Evolutionary conservation across 1,284 basidiomycete genomes (phyloP).

Genomic region (Inonotus hispidus): DNA sequence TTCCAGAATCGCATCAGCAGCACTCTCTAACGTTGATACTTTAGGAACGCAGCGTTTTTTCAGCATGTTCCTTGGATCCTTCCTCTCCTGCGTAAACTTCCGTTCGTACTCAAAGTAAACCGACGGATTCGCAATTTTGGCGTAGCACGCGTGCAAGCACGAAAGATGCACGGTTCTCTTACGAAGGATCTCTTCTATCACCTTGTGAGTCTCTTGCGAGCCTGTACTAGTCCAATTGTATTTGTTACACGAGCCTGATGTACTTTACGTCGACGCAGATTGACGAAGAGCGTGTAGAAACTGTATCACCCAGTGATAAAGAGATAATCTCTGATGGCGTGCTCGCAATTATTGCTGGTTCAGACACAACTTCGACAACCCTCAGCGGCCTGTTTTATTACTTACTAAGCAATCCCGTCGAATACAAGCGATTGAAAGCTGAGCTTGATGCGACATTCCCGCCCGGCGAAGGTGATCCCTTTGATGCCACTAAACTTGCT

Average conservation of each 20-base stretch:
- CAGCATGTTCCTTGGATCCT: slow-evolving; percentile 12
- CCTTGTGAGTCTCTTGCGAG: slow-evolving; percentile 25
- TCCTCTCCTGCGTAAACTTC: neutral
- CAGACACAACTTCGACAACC: slow-evolving; percentile 33
- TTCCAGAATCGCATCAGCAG: neutral
- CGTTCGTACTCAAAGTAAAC: neutral
- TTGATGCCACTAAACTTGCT: slow-evolving; percentile 21
- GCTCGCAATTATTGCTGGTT: slow-evolving; percentile 33
- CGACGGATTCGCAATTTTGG: slow-evolving; percentile 12
- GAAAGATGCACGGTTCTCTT: slow-evolving; percentile 23
- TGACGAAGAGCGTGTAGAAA: slow-evolving; percentile 26
- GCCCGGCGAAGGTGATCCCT: slow-evolving; percentile 15
- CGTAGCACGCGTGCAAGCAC: slow-evolving; percentile 14
- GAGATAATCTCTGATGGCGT: too few relatives aligned
- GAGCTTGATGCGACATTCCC: slow-evolving; percentile 27
- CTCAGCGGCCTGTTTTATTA: slow-evolving; percentile 29
- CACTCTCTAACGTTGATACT: neutral
- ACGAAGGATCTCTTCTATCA: slow-evolving; percentile 35
- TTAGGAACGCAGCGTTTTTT: neutral
- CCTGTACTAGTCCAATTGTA: too few relatives aligned
- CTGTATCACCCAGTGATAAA: slow-evolving; percentile 21
- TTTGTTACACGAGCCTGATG: neutral
- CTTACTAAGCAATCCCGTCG: slow-evolving; percentile 28
- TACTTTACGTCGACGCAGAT: slow-evolving; percentile 20
- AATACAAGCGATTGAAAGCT: slow-evolving; percentile 23